phyloP scores from a whole-genome alignment of 225 moss, liverwort and hornwort genomes.

The Marchantia paleacea region DNA sequence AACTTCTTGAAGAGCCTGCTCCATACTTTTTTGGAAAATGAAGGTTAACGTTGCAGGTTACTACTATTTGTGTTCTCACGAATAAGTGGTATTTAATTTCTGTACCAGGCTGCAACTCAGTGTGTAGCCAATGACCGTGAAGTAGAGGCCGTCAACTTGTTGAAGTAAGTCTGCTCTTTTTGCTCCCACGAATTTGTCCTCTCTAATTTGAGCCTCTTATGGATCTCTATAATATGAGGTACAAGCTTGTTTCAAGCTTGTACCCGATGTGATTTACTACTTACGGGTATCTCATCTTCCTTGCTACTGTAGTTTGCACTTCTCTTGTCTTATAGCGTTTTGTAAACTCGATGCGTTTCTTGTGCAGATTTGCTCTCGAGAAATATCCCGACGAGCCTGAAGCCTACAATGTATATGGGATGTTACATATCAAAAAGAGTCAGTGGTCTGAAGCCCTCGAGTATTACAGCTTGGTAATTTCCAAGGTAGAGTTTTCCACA shows the following conservation, averaged over 20 bases:
- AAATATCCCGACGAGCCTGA: conserved; percentile 79
- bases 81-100: neutral
- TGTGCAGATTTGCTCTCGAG: conserved; percentile 56
- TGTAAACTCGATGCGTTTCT: neutral
- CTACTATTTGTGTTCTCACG: neutral
- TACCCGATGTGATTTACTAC: too few species aligned
- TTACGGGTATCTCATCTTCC: too few species aligned
- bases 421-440: conserved; percentile 69
- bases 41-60: neutral
- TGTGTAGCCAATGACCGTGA: conserved; percentile 64
- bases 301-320: neutral
- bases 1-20: neutral
- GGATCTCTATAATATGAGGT: neutral
- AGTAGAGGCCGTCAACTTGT: conserved; percentile 71
- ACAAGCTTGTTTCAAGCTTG: too few species aligned
- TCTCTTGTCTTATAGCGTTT: neutral
- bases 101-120: conserved; percentile 65
- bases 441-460: conserved; percentile 73
- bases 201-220: neutral
- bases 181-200: neutral
- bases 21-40: too few species aligned
- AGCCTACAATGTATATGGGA: conserved; percentile 71
- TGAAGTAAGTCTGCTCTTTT: conserved; percentile 51
- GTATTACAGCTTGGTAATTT: conserved; percentile 67
- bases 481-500: conserved; percentile 53